These are phyloP conservation scores for Meyerozyma sp. DNA, from an alignment of 1,139 yeast species.

Conservation along the genomic window DNA sequence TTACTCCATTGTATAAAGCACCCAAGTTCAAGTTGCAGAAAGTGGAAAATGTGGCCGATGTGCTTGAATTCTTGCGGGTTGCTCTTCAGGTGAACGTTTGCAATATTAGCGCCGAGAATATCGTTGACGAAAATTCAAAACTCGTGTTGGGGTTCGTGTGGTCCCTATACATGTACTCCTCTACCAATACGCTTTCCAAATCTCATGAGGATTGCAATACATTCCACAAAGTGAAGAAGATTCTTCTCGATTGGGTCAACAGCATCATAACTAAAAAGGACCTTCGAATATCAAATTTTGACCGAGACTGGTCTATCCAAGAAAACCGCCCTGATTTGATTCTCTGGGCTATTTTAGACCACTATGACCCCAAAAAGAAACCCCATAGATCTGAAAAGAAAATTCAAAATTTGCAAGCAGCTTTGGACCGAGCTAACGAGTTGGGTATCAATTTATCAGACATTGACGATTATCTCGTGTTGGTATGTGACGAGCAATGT, in stretches of 20 bases:
- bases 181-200: conserved; percentile 28
- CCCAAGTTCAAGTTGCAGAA: conserved; percentile 57
- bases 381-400: conserved; percentile 37
- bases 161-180: conserved; percentile 48
- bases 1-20: conserved; percentile 33
- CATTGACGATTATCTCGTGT: conserved; percentile 49
- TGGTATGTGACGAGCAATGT: conserved; percentile 60
- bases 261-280: conserved; percentile 15
- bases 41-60: conserved; percentile 55
- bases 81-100: conserved; percentile 47
- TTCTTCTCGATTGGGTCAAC: conserved; percentile 33
- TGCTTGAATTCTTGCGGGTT: conserved; percentile 50
- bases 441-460: conserved; percentile 56
- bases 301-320: conserved; percentile 36
- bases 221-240: conserved; percentile 25
- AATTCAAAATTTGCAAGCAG: conserved; percentile 22
- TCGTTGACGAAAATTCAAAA: conserved; percentile 59
- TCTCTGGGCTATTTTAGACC: conserved; percentile 19
- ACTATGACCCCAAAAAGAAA: conserved; percentile 19
- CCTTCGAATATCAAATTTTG: conserved; percentile 23
- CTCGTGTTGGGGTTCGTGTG: conserved; percentile 62
- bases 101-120: conserved; percentile 65
- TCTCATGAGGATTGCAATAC: conserved; percentile 33
- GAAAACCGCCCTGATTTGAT: conserved; percentile 24
- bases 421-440: conserved; percentile 27